Percentiles rank a stretch among this genome's conserved stretches.
Evolutionary conservation across 2,329 filamentous ascomycete genomes (phyloP).

Genomic region (Monosporascus sp.): DNA sequence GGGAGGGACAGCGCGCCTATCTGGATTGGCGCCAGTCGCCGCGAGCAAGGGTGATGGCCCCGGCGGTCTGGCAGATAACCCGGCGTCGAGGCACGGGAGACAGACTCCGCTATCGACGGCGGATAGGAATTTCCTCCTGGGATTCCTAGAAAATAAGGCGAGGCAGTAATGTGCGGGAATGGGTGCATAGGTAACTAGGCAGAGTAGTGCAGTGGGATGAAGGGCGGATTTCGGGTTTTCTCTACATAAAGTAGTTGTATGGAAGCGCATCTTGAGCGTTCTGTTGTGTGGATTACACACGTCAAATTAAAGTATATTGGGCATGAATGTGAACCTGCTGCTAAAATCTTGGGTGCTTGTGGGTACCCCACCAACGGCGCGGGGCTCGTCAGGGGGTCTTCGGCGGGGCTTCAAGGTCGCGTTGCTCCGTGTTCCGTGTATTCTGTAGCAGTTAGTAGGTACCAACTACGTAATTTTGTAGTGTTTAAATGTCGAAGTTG

Average conservation of each 20-base stretch:
- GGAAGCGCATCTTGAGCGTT: no score
- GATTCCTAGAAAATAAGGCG: conserved; percentile 58
- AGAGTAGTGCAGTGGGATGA: neutral
- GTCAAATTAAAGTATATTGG: no score
- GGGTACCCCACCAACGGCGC: conserved; percentile 15
- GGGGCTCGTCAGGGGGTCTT: neutral
- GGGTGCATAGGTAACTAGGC: neutral
- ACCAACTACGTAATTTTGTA: no score
- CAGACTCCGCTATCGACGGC: conserved; percentile 59
- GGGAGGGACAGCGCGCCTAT: conserved; percentile 21
- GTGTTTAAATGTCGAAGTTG: no score
- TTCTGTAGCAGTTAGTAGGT: no score
- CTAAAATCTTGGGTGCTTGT: neutral
- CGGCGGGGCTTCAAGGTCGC: neutral
- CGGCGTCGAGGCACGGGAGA: conserved; percentile 36
- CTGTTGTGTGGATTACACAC: no score
- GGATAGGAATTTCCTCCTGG: conserved; percentile 71
- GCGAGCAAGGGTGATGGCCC: conserved; percentile 33
- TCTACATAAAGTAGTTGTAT: no score
- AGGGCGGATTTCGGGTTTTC: no score
- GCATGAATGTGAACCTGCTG: neutral
- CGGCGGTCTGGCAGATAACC: conserved; percentile 2
- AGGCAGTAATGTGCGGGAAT: conserved; percentile 20
- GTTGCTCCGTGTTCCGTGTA: conserved; percentile 5
- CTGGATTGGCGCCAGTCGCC: conserved; percentile 39